Conservation (phyloP, 2,329 filamentous ascomycete species). For the Monilinia aucupariae region DNA sequence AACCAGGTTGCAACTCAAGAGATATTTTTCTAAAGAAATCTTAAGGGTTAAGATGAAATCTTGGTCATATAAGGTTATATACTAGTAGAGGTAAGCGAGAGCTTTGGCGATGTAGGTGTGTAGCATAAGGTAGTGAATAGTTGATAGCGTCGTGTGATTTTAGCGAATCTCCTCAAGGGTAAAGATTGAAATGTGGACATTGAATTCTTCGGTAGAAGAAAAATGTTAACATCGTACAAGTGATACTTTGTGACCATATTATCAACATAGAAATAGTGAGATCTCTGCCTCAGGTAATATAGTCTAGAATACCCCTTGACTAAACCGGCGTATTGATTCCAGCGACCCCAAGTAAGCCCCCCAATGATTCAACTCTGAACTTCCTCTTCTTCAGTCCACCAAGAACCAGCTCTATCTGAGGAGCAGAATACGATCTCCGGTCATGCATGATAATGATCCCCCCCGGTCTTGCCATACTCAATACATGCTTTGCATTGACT, state of each 20-base stretch:
- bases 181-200: too few species aligned
- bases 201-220: too few species aligned
- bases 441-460: slow-evolving; percentile 85
- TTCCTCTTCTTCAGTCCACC: slow-evolving; percentile 65
- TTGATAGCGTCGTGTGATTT: too few species aligned
- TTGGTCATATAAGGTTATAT: too few species aligned
- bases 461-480: slow-evolving; percentile 73
- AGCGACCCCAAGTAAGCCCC: slow-evolving; percentile 50
- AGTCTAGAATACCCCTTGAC: neutral
- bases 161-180: too few species aligned
- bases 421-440: slow-evolving; percentile 71
- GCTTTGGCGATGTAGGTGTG: too few species aligned
- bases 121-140: too few species aligned
- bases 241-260: neutral
- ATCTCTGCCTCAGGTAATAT: neutral
- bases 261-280: neutral
- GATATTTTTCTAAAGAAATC: too few species aligned
- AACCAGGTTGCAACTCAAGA: too few species aligned
- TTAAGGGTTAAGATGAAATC: too few species aligned
- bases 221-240: neutral
- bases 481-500: slow-evolving; percentile 70
- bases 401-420: slow-evolving; percentile 69
- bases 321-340: slow-evolving; percentile 2
- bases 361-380: slow-evolving; percentile 67
- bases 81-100: too few species aligned